Base-by-base conservation (phyloP, 1,139 yeast species). In the Spathaspora sp. region DNA sequence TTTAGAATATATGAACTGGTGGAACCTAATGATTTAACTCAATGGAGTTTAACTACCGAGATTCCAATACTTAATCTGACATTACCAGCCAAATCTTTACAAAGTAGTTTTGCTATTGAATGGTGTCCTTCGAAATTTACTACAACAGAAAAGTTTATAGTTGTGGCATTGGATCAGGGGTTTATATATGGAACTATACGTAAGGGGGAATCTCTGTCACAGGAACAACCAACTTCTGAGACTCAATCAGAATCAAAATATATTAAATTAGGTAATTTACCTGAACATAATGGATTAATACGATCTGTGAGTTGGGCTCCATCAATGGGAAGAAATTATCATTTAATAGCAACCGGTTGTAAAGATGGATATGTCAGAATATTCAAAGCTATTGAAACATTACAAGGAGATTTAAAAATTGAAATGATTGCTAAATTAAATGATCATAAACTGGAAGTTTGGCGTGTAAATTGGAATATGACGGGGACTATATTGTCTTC, bases 261-360 rank as follows among this genome's bases (percentile, higher is more conserved):
- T 50, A 52, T 56, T 23, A 72, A 70, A 46, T 52, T 73, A 23
- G 70, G 78, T 50, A 69, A 61, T 52, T 58, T 74, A 39, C 87
- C 91, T 1, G 97, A 89, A 43, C 98, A 91, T 63, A 78, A 81
- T 49, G 96, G 96, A 2, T 75, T 93, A 43, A 89, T 93, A 39
- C 74, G 98, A 54, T 88, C 93, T 34, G 90, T 93, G 7, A 80
- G 95, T 41, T 93, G 99, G 99, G 99, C 98, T 0, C 97, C 98
- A 6, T 84, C 95, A 0, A 89, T 91, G 86, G 99, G 98, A 2
- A 74, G 97, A 54, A 83, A 85, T 50, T 88, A 83, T 63, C 96
- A 93, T 58, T 70, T 90, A 44, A 77, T 93, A 41, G 99, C 99
- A 1, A 91, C 98, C 0, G 99, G 96, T 2, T 89, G 96, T 61